These are phyloP conservation scores for Suhomyces taliae DNA, from an alignment of 1,139 yeast genomes.

Conservation along the genomic window DNA sequence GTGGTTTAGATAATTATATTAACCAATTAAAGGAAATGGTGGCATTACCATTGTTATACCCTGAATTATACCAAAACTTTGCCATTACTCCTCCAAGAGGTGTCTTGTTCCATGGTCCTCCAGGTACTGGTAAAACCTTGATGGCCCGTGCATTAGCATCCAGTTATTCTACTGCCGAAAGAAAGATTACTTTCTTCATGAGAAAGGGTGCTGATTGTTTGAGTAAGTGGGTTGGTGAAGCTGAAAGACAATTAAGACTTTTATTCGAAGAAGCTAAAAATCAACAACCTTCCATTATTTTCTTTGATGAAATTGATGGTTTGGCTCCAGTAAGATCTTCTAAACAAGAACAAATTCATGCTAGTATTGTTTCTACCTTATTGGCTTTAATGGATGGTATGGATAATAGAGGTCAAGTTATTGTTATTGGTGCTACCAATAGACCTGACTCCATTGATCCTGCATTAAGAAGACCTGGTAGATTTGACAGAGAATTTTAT, in stretches of 20 bases:
- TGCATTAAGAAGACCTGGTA: constrained; percentile 93
- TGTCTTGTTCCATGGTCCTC: constrained; percentile 97
- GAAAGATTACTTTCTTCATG: constrained; percentile 95
- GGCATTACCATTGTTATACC: constrained; percentile 86
- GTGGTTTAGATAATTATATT: constrained; percentile 89
- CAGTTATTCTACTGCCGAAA: constrained; percentile 77
- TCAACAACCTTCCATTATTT: constrained; percentile 93
- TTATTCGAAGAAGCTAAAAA: constrained; percentile 94
- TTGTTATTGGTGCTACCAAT: constrained; percentile 97
- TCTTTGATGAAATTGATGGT: constrained; percentile 97
- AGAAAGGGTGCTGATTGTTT: constrained; percentile 97
- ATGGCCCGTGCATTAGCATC: constrained; percentile 99
- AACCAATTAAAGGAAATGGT: constrained; percentile 97
- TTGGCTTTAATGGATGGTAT: constrained; percentile 98
- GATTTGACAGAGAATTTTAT: constrained; percentile 95
- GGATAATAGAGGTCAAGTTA: constrained; percentile 96
- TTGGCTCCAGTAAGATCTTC: constrained; percentile 96
- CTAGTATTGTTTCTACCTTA: constrained; percentile 91
- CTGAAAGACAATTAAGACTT: constrained; percentile 88
- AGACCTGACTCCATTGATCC: constrained; percentile 98
- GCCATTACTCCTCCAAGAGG: constrained; percentile 97
- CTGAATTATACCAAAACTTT: constrained; percentile 89
- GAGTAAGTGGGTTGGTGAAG: constrained; percentile 99
- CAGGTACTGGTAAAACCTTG: constrained; percentile 98
- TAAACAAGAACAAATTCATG: constrained; percentile 97